Conservation (phyloP, 140 eudicot genomes). For the Bidens hawaiensis region DNA sequence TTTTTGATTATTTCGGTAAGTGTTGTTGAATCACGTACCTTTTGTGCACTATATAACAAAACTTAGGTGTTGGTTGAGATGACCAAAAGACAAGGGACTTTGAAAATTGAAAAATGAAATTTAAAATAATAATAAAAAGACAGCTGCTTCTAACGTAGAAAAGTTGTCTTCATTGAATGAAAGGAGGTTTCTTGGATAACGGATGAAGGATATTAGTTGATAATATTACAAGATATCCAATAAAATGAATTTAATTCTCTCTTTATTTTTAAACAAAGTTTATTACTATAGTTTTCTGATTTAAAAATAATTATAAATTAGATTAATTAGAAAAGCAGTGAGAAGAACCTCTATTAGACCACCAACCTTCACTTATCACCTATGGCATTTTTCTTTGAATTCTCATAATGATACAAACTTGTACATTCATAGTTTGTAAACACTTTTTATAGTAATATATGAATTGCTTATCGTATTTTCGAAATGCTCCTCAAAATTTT, state of each 20-base stretch:
- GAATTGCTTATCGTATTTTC: too few species aligned
- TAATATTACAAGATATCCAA: constrained; percentile 24
- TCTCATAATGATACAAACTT: too few species aligned
- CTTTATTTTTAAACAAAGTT: neutral
- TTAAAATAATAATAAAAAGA: constrained; percentile 14
- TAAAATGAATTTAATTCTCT: constrained; percentile 5
- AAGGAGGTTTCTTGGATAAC: constrained; percentile 29
- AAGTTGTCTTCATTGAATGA: constrained; percentile 36
- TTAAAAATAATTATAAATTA: too few species aligned
- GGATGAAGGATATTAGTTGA: constrained; percentile 32
- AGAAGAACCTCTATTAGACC: too few species aligned
- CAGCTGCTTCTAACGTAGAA: constrained; percentile 37
- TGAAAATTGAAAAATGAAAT: neutral
- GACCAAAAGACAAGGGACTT: constrained; percentile 14
- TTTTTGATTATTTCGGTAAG: neutral
- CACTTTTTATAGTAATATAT: too few species aligned
- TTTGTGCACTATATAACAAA: neutral
- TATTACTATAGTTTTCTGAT: neutral
- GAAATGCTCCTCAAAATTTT: too few species aligned
- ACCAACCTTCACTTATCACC: too few species aligned
- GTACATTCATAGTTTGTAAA: too few species aligned
- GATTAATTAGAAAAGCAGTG: too few species aligned
- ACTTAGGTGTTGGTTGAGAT: constrained; percentile 20
- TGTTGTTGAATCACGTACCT: neutral
- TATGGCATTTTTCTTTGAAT: too few species aligned